Percentiles rank a stretch among this genome's conserved stretches.
phyloP scores from a whole-genome alignment of 148 eudicot genomes.

The Simmondsia chinensis region DNA sequence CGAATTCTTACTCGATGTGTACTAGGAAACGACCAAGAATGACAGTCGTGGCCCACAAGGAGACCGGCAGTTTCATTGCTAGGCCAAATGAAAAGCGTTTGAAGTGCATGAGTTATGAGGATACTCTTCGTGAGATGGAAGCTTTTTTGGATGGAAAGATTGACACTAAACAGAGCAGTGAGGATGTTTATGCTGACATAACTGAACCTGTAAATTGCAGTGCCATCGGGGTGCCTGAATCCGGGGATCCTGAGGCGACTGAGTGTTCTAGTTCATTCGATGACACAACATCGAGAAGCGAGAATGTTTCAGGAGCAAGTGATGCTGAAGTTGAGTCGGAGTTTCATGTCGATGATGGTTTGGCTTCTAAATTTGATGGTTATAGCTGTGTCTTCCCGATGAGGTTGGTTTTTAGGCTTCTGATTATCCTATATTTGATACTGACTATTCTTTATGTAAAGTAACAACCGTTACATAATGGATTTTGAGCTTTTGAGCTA shows the following conservation, averaged over 20 bases:
- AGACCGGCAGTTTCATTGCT: constrained; percentile 7
- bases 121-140: constrained; percentile 22
- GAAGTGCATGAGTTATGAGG: constrained; percentile 29
- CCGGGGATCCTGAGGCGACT: constrained; percentile 68
- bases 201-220: constrained; percentile 18
- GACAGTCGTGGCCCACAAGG: constrained; percentile 22
- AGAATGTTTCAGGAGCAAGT: constrained; percentile 45
- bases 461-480: no score
- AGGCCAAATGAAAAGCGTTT: constrained; percentile 22
- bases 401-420: constrained; percentile 31
- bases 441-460: neutral
- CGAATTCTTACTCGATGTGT: no score
- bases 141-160: constrained; percentile 30
- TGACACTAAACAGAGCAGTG: constrained; percentile 13
- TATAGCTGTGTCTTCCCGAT: constrained; percentile 31
- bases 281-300: constrained; percentile 58
- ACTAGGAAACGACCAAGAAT: constrained; percentile 4
- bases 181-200: constrained; percentile 27
- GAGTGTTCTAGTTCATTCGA: constrained; percentile 93
- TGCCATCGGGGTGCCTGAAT: constrained; percentile 19
- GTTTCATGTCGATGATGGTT: constrained; percentile 32
- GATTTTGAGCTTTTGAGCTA: no score
- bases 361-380: constrained; percentile 36
- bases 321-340: constrained; percentile 87
- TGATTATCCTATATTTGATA: neutral